Evolutionary conservation across 2,329 filamentous ascomycete genomes (phyloP), one percentile per base, ranked within the genome.

Genomic region (Juglanconis sp.): DNA sequence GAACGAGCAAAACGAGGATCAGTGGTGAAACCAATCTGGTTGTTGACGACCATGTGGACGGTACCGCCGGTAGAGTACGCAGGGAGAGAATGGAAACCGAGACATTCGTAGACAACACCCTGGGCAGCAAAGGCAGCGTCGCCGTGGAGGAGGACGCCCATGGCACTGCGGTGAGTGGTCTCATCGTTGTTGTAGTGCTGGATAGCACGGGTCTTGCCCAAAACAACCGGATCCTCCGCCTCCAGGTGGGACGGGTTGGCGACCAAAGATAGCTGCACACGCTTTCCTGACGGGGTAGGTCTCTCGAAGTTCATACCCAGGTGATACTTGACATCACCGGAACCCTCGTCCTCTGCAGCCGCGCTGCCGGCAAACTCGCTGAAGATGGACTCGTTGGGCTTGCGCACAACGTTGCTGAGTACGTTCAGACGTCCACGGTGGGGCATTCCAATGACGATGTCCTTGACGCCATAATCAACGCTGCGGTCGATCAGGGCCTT

Each of bases 241-340:
- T 99, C 95, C 71, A 99, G 81, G 83, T 99, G 95, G 59, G 95
- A 99, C 44, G 95, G 95, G 77, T 99, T 99, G 79, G 95, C 95
- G 63, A 99, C 95, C 54, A 99, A 87, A 64, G 95, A 99, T 57
- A 99, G 87, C 81, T 99, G 95, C n/a, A 99, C 95, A 65, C 95
- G 95, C 86, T 98, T 98, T 70, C 95, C 95, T 48, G 94, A 98
- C 61, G 95, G 95, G 9, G 95, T 99, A 57, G 95, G 95, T 65
- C 95, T 92, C 81, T 99, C 95, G 68, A 99, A 99, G 83, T 99
- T 99, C 95, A 99, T 99, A 73, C 95, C 95, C 71, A 99, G 82
- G 81, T 99, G 95, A 81, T 99, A 99, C 79, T 99, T 99, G 77
- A 99, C 95, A 75, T 99, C 95, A 70, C 95, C 95, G 61, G 95